Conservation (phyloP, 768 basidiomycete genomes). For the Russula abietina region DNA sequence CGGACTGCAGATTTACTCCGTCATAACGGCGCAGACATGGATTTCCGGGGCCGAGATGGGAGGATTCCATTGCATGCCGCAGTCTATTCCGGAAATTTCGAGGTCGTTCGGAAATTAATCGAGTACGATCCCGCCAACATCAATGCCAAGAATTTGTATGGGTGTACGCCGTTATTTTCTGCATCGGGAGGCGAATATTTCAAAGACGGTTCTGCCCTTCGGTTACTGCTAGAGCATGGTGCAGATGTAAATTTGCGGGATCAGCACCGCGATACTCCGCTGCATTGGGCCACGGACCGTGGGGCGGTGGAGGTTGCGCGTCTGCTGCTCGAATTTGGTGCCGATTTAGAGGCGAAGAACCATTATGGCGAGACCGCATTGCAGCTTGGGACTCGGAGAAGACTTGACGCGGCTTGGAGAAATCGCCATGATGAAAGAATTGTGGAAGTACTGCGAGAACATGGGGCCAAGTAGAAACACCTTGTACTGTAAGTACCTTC, state of each 20-base stretch:
- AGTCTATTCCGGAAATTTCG: not conserved
- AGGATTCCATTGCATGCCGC: not conserved
- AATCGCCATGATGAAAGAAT: not conserved
- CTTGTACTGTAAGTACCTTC: too few species aligned
- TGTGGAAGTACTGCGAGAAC: not conserved
- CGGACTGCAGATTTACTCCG: not conserved
- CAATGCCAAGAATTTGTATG: not conserved
- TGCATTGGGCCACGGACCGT: not conserved
- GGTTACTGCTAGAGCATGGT: not conserved
- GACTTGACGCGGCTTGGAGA: too few species aligned
- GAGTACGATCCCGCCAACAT: not conserved
- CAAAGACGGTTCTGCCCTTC: not conserved
- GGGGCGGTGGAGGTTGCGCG: not conserved
- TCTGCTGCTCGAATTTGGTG: not conserved
- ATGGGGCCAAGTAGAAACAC: not conserved
- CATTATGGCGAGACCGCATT: not conserved
- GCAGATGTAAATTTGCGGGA: not conserved
- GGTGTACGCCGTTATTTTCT: not conserved
- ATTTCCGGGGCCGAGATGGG: too few species aligned
- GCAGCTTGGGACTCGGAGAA: too few species aligned
- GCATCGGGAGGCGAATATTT: not conserved
- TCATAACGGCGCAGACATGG: not conserved
- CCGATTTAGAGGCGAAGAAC: not conserved
- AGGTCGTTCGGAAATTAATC: not conserved
- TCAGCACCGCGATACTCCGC: not conserved